Base-by-base conservation (phyloP, 2,329 filamentous ascomycete genomes). In the Neofusicoccum umdonicola region DNA sequence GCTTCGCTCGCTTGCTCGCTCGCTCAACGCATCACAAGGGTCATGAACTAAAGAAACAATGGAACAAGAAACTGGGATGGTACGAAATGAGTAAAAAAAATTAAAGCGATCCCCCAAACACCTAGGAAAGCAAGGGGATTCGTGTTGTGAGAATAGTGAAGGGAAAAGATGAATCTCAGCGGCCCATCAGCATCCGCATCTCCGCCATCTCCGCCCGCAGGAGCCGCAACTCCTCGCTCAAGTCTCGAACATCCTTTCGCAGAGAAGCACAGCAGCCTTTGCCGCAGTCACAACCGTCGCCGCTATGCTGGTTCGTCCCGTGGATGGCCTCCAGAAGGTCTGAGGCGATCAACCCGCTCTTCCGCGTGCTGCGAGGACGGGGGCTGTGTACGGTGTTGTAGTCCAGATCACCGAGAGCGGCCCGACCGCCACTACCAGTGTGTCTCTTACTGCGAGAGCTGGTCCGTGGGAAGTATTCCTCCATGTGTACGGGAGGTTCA, bases 231-330 rank as follows among this genome's bases (percentile, higher is more conserved):
- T 65, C 54, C 6, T 60, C 63, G 9, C 45, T 27, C 27, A 65
- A 22, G 9, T 13, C 31, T 12, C 39, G n/a, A 4, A 60, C 27
- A 1, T 65, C 63, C 17, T 44, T 41, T 12, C 63, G 47, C 13
- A 65, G 42, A 13, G 45, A n/a, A 3, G 45, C 39, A n/a, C 63
- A 65, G 42, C 63, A 65, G 2, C 31, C n/a, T n/a, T 42, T 60
- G 22, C 63, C 63, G n/a, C 63, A 65, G 15, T 65, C 63, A n/a
- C 63, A 65, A 4, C 27, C n/a, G 17, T 60, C 27, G n/a, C 19
- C 31, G 31, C 13, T 31, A 1, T 60, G 42, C 15, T 60, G 34
- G 19, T 50, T 45, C 11, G n/a, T 31, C 4, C 35, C 27, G 17
- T 60, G 56, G 6, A 60, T 19, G n/a, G 11, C 56, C 22, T 47